A percentile compares a stretch with the other conserved stretches of the same genome.
These are phyloP conservation scores for Schizophyllum commune DNA, from an alignment of 1,284 basidiomycete species.

Conservation along the genomic window DNA sequence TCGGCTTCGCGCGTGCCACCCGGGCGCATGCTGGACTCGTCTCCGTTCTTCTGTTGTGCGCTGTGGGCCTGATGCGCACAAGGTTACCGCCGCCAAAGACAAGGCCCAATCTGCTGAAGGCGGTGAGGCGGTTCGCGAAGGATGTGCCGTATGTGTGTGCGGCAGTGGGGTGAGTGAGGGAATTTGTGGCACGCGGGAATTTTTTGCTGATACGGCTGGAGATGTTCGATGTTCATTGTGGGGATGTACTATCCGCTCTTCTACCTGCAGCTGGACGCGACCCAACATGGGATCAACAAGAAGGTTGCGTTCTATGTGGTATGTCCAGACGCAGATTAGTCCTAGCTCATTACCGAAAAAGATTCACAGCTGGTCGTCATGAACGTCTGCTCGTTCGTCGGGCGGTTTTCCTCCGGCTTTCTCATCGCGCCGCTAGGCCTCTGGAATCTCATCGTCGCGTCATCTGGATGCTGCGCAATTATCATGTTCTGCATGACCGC, in stretches of 20 bases:
- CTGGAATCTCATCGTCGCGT: slow-evolving; percentile 17
- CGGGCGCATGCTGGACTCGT: slow-evolving; percentile 18
- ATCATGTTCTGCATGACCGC: slow-evolving; percentile 24
- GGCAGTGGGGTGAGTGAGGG: slow-evolving; percentile 11
- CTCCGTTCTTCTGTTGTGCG: slow-evolving; percentile 18
- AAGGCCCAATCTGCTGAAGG: slow-evolving; percentile 6
- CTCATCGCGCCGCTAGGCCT: slow-evolving; percentile 19
- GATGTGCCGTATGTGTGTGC: slow-evolving; percentile 12
- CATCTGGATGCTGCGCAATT: slow-evolving; percentile 14
- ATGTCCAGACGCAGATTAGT: no score
- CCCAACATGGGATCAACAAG: slow-evolving; percentile 16
- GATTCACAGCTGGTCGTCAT: slow-evolving; percentile 27
- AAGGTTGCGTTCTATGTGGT: slow-evolving; percentile 24
- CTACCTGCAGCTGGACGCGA: slow-evolving; percentile 23
- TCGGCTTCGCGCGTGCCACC: slow-evolving; percentile 25
- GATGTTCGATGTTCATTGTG: slow-evolving; percentile 12
- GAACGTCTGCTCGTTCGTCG: slow-evolving; percentile 21
- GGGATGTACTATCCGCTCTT: slow-evolving; percentile 23
- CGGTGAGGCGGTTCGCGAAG: slow-evolving; percentile 8
- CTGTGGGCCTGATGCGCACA: slow-evolving; percentile 20
- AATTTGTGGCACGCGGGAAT: neutral
- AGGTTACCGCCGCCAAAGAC: slow-evolving; percentile 10
- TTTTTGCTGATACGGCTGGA: slow-evolving; percentile 2
- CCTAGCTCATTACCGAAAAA: no score
- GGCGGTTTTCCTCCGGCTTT: slow-evolving; percentile 21